Evolutionary conservation across 805 yeast genomes (phyloP), one percentile per base, ranked within the genome.

Genomic region (Isabelozyma pseudorhagii): DNA sequence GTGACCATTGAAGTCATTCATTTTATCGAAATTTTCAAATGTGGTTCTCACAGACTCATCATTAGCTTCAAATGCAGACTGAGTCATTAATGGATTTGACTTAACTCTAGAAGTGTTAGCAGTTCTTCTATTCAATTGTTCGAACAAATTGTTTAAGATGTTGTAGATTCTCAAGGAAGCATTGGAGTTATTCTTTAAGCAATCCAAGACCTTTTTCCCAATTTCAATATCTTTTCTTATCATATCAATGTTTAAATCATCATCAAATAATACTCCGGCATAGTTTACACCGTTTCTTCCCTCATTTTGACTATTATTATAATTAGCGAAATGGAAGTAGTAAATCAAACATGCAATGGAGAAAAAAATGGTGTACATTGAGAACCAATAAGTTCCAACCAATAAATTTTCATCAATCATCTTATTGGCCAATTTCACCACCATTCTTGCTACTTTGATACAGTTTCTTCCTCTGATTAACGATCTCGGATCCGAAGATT

Each of bases 321-420:
- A 66, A 48, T 67, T 66, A 9, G 77, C 77, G 62, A 69, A 73
- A 64, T 88, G 93, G 49, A 82, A 86, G 62, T 90, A 89, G 60
- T 85, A 89, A 14, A 89, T 87, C 57, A 90, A 73, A 60, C 96
- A 87, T 0, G 96, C 96, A 51, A 90, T 90, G 2, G 96, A 84
- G 68, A 89, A 89, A 64, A 90, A 91, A 5, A 91, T 85, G 0
- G 97, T 89, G 64, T 91, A 91, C 61, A 88, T 87, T 6, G 94
- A 84, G 62, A 89, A 91, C 96, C 97, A 90, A 62, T 91, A 92
- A 2, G 94, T 87, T 0, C 96, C 96, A 54, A 84, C 81, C 39
- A 91, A 71, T 65, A 89, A 75, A 50, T 84, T 77, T 53, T 83
- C 81, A 54, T 81, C 78, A 53, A 87, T 83, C 90, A 91, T 82